phyloP scores from a whole-genome alignment of 805 yeast species.

The Komagataella kurtzmanii region DNA sequence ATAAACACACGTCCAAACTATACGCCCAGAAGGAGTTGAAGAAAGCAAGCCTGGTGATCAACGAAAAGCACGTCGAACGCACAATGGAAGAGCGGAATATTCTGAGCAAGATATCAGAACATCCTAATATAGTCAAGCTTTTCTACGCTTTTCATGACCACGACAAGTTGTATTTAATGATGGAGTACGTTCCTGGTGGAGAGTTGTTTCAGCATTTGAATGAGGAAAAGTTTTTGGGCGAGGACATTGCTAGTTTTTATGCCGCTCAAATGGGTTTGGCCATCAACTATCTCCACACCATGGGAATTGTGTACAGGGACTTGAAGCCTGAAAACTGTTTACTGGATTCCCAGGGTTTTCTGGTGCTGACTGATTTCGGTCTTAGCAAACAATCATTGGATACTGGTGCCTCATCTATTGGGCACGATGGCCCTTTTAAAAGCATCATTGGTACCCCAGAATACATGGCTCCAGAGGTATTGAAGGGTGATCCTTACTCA shows the following conservation, averaged over 20 bases:
- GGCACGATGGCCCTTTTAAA: constrained; percentile 34
- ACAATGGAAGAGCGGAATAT: constrained; percentile 74
- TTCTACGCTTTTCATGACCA: constrained; percentile 78
- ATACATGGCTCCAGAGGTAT: constrained; percentile 84
- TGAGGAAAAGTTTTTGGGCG: constrained; percentile 31
- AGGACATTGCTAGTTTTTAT: constrained; percentile 61
- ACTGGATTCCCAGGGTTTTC: constrained; percentile 63
- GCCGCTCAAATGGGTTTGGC: constrained; percentile 76
- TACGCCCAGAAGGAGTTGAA: constrained; percentile 81
- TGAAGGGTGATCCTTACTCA: constrained; percentile 66
- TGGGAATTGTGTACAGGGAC: constrained; percentile 81
- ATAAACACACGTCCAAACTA: constrained; percentile 42
- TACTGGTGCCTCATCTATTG: constrained; percentile 26
- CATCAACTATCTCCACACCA: constrained; percentile 55
- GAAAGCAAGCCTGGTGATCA: constrained; percentile 66
- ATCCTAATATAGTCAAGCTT: constrained; percentile 71
- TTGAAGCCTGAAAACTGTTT: constrained; percentile 85
- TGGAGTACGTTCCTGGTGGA: constrained; percentile 85
- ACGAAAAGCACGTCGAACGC: constrained; percentile 46
- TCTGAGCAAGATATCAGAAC: constrained; percentile 41
- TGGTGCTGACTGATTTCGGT: constrained; percentile 80
- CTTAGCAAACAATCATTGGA: constrained; percentile 36
- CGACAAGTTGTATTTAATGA: constrained; percentile 56
- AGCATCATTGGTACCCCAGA: constrained; percentile 69
- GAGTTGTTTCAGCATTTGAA: constrained; percentile 61